Evolutionary conservation across 805 yeast genomes (phyloP), one percentile per base, ranked within the genome.

Genomic region (Wickerhamiella siamensis): DNA sequence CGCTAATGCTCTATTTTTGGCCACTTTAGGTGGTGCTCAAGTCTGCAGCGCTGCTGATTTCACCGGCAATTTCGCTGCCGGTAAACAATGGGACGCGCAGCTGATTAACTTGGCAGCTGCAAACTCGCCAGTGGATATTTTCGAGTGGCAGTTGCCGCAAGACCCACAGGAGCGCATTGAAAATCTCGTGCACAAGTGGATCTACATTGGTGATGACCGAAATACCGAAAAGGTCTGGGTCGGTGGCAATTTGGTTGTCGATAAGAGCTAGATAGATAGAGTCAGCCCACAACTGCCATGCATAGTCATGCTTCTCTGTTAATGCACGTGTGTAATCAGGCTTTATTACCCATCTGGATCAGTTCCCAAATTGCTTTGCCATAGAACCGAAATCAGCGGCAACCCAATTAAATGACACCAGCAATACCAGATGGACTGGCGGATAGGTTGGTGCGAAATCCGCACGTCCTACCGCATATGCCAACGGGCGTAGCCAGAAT

Each of bases 141-240:
- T 84, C 55, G 71, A 68, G 3, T 81, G 86, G 79, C 43, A 40
- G 4, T 21, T 50, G 32, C 50, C 56, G 24, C 24, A 22, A n/a
- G 44, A 43, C 26, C 51, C 47, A 29, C 46, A 46, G 8, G 61
- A 56, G 33, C 70, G 67, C 46, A 66, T 77, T 56, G 64, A 64
- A 22, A 74, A 79, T 53, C 54, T 83, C 41, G 58, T 86, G 3
- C 82, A 82, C 46, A 86, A 84, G 59, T 91, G 98, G 98, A 64
- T 88, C 6, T 91, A 84, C 58, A 72, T 75, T 44, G 97, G 97
- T 16, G 98, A 91, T 61, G 96, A 91, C 58, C 71, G 97, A 55
- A 91, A 91, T 57, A 76, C 88, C 27, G 54, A 63, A 4, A 67
- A 67, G 41, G 95, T 88, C 14, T 91, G 83, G 81, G 87, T 87